Conservation (phyloP, 1,284 basidiomycete genomes). For the Papiliotrema fonsecae region DNA sequence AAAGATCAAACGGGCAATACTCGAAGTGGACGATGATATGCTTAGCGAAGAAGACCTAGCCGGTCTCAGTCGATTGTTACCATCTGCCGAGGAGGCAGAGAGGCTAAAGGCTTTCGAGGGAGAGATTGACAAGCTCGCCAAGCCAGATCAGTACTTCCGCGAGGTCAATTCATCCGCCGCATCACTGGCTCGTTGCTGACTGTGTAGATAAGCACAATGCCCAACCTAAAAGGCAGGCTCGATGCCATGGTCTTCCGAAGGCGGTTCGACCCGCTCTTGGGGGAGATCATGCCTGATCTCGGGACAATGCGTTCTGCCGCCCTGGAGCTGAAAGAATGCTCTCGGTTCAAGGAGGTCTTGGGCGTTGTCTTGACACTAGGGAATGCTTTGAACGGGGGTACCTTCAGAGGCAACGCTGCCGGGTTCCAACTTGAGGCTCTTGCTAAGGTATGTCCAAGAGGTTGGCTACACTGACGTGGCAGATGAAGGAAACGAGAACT, state of each 20-base stretch:
- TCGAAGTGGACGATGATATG: slow-evolving; percentile 63
- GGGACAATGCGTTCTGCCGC: slow-evolving; percentile 69
- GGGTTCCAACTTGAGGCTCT: slow-evolving; percentile 80
- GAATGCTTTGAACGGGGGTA: slow-evolving; percentile 74
- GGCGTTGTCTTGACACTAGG: slow-evolving; percentile 70
- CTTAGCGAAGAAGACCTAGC: slow-evolving; percentile 67
- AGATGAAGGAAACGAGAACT: slow-evolving; percentile 82
- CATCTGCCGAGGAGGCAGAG: slow-evolving; percentile 67
- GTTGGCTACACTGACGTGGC: neutral
- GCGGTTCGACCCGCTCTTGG: slow-evolving; percentile 73
- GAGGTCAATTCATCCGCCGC: slow-evolving; percentile 52
- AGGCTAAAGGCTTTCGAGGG: slow-evolving; percentile 65
- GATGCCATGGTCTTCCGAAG: slow-evolving; percentile 78
- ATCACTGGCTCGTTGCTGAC: neutral
- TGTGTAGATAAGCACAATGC: slow-evolving; percentile 69
- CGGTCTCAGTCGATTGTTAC: slow-evolving; percentile 65
- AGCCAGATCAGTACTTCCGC: slow-evolving; percentile 77
- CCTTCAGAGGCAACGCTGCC: slow-evolving; percentile 72
- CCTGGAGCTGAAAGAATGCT: slow-evolving; percentile 65
- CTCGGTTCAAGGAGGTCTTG: slow-evolving; percentile 64
- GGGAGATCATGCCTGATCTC: slow-evolving; percentile 77
- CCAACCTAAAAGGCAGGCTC: slow-evolving; percentile 65
- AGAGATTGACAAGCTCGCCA: slow-evolving; percentile 61
- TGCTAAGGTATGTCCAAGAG: slow-evolving; percentile 58
- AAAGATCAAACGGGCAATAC: slow-evolving; percentile 62